Conservation (phyloP, 2,329 filamentous ascomycete species). For the Alternaria burnsii region DNA sequence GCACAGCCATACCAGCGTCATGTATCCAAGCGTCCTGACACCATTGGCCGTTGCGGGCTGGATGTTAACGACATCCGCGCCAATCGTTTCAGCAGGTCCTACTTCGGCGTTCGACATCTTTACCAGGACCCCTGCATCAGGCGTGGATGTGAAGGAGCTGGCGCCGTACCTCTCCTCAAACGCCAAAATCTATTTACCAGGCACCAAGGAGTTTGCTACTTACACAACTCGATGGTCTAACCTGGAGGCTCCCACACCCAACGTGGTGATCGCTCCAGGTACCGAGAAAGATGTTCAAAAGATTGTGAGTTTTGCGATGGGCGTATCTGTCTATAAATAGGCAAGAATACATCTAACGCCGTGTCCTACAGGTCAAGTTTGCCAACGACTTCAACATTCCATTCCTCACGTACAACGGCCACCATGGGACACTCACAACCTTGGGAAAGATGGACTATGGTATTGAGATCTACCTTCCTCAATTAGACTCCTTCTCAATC, state of each 20-base stretch:
- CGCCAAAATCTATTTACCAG: slow-evolving; percentile 29
- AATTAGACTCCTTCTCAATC: slow-evolving; percentile 56
- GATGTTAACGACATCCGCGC: background rate
- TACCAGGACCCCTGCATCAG: slow-evolving; percentile 18
- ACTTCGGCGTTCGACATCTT: background rate
- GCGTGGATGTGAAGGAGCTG: slow-evolving; percentile 27
- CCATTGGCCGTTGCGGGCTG: background rate
- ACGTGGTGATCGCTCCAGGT: slow-evolving; percentile 28
- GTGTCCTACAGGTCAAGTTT: slow-evolving; percentile 53
- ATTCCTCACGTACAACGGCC: slow-evolving; percentile 63
- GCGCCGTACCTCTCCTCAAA: slow-evolving; percentile 24
- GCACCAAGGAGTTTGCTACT: slow-evolving; percentile 19
- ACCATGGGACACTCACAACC: slow-evolving; percentile 61
- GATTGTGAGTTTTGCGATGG: slow-evolving; percentile 23
- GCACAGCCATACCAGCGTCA: background rate
- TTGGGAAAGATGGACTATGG: slow-evolving; percentile 60
- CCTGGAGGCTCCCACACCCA: slow-evolving; percentile 28
- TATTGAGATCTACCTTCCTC: slow-evolving; percentile 60
- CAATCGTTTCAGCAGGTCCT: background rate
- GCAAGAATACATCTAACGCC: background rate
- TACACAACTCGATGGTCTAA: slow-evolving; percentile 27
- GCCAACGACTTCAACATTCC: slow-evolving; percentile 59
- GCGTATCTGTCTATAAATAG: rapidly evolving
- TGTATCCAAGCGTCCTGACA: background rate
- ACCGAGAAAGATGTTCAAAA: slow-evolving; percentile 31